A percentile compares a stretch with the other conserved stretches of the same genome.
Conservation (phyloP, 352 stramenopile genomes). For the Phytophthora litchii region DNA sequence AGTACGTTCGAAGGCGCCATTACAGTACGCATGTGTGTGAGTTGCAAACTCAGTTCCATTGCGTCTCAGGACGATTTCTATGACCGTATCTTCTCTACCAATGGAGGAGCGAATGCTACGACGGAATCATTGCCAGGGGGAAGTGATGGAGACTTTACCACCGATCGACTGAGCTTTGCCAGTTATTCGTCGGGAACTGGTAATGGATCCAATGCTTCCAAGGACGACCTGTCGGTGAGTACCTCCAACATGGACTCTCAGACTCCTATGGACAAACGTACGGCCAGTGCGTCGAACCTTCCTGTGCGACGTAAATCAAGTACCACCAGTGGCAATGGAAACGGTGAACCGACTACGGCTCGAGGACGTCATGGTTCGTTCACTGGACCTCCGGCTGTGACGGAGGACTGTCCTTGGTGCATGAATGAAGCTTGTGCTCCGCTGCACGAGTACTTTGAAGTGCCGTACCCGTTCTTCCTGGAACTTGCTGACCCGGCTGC, state of each 20-base stretch:
- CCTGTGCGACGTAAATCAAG: constrained; percentile 64
- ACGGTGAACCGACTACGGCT: constrained; percentile 12
- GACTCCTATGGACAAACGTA: constrained; percentile 39
- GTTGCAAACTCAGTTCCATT: constrained; percentile 80
- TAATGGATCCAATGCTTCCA: constrained; percentile 36
- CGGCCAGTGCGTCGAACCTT: constrained; percentile 40
- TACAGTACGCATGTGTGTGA: constrained; percentile 80
- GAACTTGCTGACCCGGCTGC: constrained; percentile 54
- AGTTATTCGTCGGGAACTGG: constrained; percentile 45
- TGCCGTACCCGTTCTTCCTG: constrained; percentile 74
- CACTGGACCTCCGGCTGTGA: constrained; percentile 8
- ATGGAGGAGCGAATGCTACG: constrained; percentile 29
- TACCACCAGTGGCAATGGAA: constrained; percentile 40
- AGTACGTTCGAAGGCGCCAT: constrained; percentile 53
- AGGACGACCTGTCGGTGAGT: constrained; percentile 17
- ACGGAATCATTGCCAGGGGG: constrained; percentile 33
- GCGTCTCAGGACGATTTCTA: constrained; percentile 80
- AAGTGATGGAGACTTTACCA: constrained; percentile 45
- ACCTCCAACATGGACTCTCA: constrained; percentile 23
- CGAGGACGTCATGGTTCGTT: constrained; percentile 29
- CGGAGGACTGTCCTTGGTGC: constrained; percentile 61
- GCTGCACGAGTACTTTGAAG: constrained; percentile 67
- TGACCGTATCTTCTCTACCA: constrained; percentile 75
- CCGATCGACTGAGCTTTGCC: constrained; percentile 51
- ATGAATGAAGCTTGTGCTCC: constrained; percentile 73